These are phyloP conservation scores for Trametes meyenii DNA, from an alignment of 768 basidiomycete species.

Conservation along the genomic window DNA sequence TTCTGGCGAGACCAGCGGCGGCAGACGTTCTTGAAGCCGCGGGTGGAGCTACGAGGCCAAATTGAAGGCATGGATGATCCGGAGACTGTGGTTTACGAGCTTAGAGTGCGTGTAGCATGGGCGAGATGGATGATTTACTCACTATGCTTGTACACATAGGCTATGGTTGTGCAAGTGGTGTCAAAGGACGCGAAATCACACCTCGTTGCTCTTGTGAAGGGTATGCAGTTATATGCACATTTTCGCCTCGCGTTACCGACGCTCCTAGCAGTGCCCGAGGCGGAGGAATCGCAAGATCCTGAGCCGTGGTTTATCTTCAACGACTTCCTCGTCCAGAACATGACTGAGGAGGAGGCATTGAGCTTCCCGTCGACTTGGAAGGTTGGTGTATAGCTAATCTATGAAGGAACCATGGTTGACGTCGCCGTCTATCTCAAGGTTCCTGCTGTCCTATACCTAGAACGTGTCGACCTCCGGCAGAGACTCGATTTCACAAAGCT, in stretches of 20 bases:
- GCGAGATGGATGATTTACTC: neutral
- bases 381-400: slow-evolving; percentile 45
- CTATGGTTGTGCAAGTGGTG: slow-evolving; percentile 79
- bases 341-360: slow-evolving; percentile 85
- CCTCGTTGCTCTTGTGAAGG: slow-evolving; percentile 85
- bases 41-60: slow-evolving; percentile 60
- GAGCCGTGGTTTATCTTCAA: slow-evolving; percentile 94
- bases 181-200: slow-evolving; percentile 76
- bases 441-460: slow-evolving; percentile 89
- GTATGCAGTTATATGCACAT: slow-evolving; percentile 43
- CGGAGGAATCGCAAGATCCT: slow-evolving; percentile 42
- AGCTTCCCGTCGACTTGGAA: slow-evolving; percentile 93
- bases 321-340: slow-evolving; percentile 87
- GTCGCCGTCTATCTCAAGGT: slow-evolving; percentile 44
- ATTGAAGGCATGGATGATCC: slow-evolving; percentile 59
- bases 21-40: slow-evolving; percentile 62
- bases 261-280: slow-evolving; percentile 62
- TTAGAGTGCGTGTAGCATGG: slow-evolving; percentile 58
- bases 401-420: neutral
- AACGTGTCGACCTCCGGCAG: slow-evolving; percentile 64
- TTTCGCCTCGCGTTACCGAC: neutral
- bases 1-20: slow-evolving; percentile 74
- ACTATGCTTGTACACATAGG: slow-evolving; percentile 44
- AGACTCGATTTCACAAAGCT: slow-evolving; percentile 66
- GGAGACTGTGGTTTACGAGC: slow-evolving; percentile 61